These are phyloP conservation scores for Westerdykella sp. DNA, from an alignment of 2,329 filamentous ascomycete species.

Conservation along the genomic window DNA sequence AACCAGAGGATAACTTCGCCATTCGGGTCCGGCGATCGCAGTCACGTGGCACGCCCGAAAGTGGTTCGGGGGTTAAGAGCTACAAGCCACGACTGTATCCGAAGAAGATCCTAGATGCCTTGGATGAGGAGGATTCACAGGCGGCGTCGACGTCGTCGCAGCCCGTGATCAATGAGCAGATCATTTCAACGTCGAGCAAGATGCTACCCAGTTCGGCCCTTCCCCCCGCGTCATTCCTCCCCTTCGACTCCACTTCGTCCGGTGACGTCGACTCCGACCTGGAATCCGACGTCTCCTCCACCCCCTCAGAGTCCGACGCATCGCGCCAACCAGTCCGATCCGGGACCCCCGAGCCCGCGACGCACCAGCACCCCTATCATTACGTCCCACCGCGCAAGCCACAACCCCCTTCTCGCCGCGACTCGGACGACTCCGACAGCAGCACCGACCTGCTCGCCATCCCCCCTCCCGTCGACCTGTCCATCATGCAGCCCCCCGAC, in stretches of 20 bases:
- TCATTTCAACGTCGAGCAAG: constrained; percentile 62
- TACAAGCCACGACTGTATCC: constrained; percentile 14
- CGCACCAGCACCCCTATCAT: background rate
- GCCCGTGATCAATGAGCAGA: constrained; percentile 54
- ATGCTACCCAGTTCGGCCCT: constrained; percentile 46
- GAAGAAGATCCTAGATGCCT: constrained; percentile 30
- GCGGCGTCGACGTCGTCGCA: constrained; percentile 5
- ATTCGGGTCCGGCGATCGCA: constrained; percentile 45
- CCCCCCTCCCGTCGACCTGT: constrained; percentile 38
- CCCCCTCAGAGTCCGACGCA: constrained; percentile 14
- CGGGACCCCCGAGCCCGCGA: background rate
- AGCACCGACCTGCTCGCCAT: constrained; percentile 43
- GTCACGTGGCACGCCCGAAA: constrained; percentile 4
- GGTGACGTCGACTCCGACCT: constrained; percentile 31
- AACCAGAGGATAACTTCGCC: constrained; percentile 51
- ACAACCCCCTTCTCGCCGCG: constrained; percentile 13
- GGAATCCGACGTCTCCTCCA: constrained; percentile 35
- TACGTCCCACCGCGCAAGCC: constrained; percentile 3
- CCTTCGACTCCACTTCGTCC: constrained; percentile 33
- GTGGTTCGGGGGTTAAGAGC: constrained; percentile 1
- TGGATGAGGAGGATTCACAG: constrained; percentile 13
- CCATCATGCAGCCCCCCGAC: constrained; percentile 12
- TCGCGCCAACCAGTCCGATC: constrained; percentile 1
- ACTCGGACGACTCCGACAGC: constrained; percentile 32
- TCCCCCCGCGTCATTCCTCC: constrained; percentile 42